Evolutionary conservation across 1,139 yeast genomes (phyloP), one percentile per base, ranked within the genome.

Genomic region (Lodderomyces beijingensis): DNA sequence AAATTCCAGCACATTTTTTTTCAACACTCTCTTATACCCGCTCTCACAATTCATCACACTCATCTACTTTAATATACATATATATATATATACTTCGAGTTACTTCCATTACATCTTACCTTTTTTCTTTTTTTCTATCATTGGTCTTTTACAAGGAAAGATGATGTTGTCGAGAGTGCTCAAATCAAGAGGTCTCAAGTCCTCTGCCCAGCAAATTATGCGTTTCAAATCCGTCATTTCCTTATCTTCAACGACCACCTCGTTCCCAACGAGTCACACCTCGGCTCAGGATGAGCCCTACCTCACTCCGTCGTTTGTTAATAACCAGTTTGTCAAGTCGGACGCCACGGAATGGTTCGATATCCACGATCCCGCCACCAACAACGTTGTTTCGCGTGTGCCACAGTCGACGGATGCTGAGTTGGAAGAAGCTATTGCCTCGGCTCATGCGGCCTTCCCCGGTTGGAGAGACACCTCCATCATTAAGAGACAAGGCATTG

Each of bases 321-420:
- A 81, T 54, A 80, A 80, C 54, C 50, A 78, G 59, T 65, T 75
- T 38, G 60, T 77, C 45, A 69, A 76, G 45, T 74, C 83, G 21
- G 68, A 64, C 28, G 60, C 86, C 11, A 47, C 55, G 14, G 68
- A 70, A 44, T 82, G 88, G 88, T 77, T 70, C 50, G 88, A 81
- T 40, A 69, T 83, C 37, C 80, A 72, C 50, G 91, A 82, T 53
- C 91, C 91, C 10, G 85, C 91, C 34, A 82, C 91, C 37, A 77
- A 81, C 55, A 53, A 65, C 42, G 74, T 81, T 29, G 78, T 83
- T 27, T 69, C 83, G 31, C 66, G 70, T 44, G 91, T 82, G 11
- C 91, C 91, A 12, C 89, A 82, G 59, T 68, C 77, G 25, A 83
- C 91, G 9, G 72, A 70, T 5, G 72, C 64, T 34, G 93, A 83